phyloP scores from a whole-genome alignment of 768 basidiomycete genomes.

The Pseudohyphozyma bogoriensis region DNA sequence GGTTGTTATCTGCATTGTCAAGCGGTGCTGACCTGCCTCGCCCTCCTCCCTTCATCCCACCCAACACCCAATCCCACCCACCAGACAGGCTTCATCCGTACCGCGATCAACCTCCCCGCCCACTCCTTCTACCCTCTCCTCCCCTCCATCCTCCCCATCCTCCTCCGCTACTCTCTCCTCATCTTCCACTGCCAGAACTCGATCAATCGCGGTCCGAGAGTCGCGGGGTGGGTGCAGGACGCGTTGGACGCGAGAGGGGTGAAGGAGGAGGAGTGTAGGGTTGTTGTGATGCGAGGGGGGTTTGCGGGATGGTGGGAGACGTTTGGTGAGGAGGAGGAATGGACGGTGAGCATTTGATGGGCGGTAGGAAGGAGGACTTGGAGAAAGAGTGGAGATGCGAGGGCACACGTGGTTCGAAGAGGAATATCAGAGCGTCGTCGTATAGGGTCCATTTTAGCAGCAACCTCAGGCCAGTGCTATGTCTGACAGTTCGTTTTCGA shows the following conservation, averaged over 20 bases:
- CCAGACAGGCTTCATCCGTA: constrained; percentile 34
- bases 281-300: constrained; percentile 28
- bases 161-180: constrained; percentile 27
- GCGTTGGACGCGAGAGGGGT: constrained; percentile 7
- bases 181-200: constrained; percentile 32
- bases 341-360: constrained; percentile 16
- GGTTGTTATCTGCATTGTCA: no score
- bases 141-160: constrained; percentile 36
- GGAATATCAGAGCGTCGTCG: no score
- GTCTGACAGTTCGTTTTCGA: no score
- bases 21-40: no score
- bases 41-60: no score
- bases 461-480: no score
- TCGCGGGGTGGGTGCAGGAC: constrained; percentile 32
- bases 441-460: no score
- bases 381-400: no score
- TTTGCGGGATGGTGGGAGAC: constrained; percentile 29
- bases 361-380: no score
- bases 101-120: constrained; percentile 44
- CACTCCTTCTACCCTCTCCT: constrained; percentile 43
- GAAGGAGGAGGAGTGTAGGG: background rate
- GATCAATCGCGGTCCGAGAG: constrained; percentile 26
- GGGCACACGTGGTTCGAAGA: no score
- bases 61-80: no score
- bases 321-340: constrained; percentile 16